A percentile compares a stretch with the other conserved stretches of the same genome.
These are phyloP conservation scores for Elsinoe necatrix DNA, from an alignment of 2,329 filamentous ascomycete species.

Conservation along the genomic window DNA sequence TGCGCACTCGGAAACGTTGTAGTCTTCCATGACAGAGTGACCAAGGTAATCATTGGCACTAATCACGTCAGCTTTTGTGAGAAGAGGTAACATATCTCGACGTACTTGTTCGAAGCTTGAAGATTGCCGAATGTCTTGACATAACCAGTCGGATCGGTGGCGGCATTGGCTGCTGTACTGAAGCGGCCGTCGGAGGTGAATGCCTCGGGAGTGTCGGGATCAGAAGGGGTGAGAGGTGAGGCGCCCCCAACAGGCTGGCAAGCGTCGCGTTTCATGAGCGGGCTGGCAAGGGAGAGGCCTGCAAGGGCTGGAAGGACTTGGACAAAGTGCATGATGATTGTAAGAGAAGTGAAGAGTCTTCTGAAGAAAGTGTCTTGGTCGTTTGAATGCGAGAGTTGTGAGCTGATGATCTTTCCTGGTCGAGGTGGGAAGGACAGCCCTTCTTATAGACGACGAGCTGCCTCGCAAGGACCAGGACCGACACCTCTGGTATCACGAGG, in stretches of 20 bases:
- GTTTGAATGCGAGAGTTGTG: background rate
- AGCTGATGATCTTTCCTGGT: background rate
- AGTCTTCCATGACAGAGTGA: conserved; percentile 17
- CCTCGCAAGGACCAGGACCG: background rate
- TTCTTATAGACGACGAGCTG: background rate
- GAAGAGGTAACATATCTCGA: background rate
- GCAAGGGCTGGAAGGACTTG: background rate
- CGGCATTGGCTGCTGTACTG: conserved; percentile 20
- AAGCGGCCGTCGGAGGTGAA: conserved; percentile 23
- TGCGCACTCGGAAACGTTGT: conserved; percentile 14
- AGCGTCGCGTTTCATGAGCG: background rate
- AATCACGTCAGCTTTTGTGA: background rate
- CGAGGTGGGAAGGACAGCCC: background rate
- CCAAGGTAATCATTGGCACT: conserved; percentile 21
- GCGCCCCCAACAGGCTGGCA: background rate
- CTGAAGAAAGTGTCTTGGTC: background rate
- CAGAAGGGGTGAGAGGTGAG: background rate
- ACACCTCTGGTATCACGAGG: background rate
- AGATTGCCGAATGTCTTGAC: conserved; percentile 23
- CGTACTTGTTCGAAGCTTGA: conserved; percentile 22
- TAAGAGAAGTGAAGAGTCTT: background rate
- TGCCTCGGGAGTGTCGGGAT: conserved; percentile 19
- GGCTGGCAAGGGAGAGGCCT: background rate
- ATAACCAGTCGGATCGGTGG: conserved; percentile 24
- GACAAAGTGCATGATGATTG: background rate